Evolutionary conservation across 106 monocot genomes (phyloP), one percentile per base, ranked within the genome.

Genomic region (Ottelia alismoides): DNA sequence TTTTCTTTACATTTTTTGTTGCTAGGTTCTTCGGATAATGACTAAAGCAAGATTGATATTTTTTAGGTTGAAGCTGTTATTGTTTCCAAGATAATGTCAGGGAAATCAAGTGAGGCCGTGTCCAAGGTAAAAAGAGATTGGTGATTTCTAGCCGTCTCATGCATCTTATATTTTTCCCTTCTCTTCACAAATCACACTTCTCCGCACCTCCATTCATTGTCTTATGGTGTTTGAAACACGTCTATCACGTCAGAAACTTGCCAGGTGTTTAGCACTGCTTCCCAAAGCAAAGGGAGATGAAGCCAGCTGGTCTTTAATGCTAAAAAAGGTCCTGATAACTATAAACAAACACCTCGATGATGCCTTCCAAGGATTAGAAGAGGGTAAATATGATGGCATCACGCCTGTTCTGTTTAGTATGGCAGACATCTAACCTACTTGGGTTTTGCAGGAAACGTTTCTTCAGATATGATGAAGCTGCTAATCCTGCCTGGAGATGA

Each of bases 351-450:
- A 72, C 68, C 50, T 98, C 43, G 77, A 65, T 67, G 76, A 78
- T 61, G 82, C 74, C 22, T 89, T 98, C 32, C 52, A 79, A 66
- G 89, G 85, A 63, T 14, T 98, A 61, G 89, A 89, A 72, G 81
- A 85, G 72, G 85, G 96, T 96, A 67, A 16, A 27, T 43, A 43
- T 43, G 40, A 7, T 43, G 40, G 40, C 6, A 7, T 43, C 16
- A 16, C 10, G 6, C 10, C 40, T 43, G 40, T 7, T 43, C 40
- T 43, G 40, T 43, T 6, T 43, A 7, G 40, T 43, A 43, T 43
- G 16, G 6, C 10, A 16, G 6, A 6, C 6, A 7, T 43, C 40
- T 43, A 43, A 16, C 6, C 6, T 6, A 7, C 6, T 43, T 43
- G 40, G 40, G 20, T 73, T 4, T 51, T 58, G 30, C 82, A 98